phyloP scores from a whole-genome alignment of 2,329 filamentous ascomycete species.

The Ophiocordyceps robertsii region DNA sequence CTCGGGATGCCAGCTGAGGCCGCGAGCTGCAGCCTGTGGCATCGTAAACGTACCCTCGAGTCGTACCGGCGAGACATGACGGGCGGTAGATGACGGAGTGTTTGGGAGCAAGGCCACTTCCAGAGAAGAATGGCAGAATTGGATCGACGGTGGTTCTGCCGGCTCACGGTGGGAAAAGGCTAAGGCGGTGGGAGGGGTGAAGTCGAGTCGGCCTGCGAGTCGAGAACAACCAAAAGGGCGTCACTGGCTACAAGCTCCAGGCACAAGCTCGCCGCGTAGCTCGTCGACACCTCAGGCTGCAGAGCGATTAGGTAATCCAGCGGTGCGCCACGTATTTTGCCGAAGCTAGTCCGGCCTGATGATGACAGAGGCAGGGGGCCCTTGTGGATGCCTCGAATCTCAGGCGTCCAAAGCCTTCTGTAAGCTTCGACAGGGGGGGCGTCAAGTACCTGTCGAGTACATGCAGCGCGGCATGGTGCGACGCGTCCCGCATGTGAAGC shows the following conservation, averaged over 20 bases:
- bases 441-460: too few species aligned
- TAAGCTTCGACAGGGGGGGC: too few species aligned
- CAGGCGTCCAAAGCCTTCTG: too few species aligned
- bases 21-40: background rate
- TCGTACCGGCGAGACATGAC: slow-evolving; percentile 94
- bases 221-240: slow-evolving; percentile 1
- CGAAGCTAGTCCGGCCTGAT: too few species aligned
- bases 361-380: too few species aligned
- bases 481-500: too few species aligned
- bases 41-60: slow-evolving; percentile 61
- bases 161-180: background rate
- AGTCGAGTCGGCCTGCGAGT: background rate
- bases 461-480: too few species aligned
- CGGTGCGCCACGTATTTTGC: too few species aligned
- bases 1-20: background rate
- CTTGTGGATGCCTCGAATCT: too few species aligned
- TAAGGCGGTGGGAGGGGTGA: background rate
- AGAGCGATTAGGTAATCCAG: too few species aligned
- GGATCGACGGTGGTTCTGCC: background rate
- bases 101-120: background rate
- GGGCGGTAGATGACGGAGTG: slow-evolving; percentile 7
- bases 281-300: background rate
- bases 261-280: slow-evolving; percentile 7
- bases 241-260: slow-evolving; percentile 8
- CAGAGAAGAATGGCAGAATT: slow-evolving; percentile 1